Evolutionary conservation across 2,329 filamentous ascomycete genomes (phyloP), one percentile per base, ranked within the genome.

Genomic region (Emmonsia crescens): DNA sequence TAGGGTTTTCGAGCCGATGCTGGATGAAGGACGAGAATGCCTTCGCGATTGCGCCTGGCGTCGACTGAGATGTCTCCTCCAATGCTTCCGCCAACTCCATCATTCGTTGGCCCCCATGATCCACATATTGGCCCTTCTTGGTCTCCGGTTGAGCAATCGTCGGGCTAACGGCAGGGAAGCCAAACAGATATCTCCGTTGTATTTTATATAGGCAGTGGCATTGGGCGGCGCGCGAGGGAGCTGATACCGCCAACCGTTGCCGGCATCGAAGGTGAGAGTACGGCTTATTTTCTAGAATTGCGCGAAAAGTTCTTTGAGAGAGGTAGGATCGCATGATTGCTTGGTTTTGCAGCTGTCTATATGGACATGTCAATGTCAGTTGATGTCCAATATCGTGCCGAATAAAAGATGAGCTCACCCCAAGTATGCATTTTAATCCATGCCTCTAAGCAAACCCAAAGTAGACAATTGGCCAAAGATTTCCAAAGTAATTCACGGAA

Each of bases 21-120:
- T 76, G 71, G 67, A 93, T 85, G 65, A 92, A 86, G 10, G 79
- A 75, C 61, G 77, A 79, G 72, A 89, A 86, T 5, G 88, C 89
- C 42, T 82, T 77, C 0, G 84, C 74, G 2, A 96, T 77, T 40
- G 89, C 83, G n/a, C 79, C 72, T 2, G 79, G 76, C 0, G 83
- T 74, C 19, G 89, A 82, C 40, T 90, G 83, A 42, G 85, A 78
- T 59, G 83, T 80, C 61, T 89, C 82, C 59, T 82, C 79, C 66
- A 86, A 77, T 63, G 84, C 82, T 66, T 83, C 83, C 59, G 83
- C 78, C 72, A 90, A 82, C 62, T 89, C 82, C 68, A 89, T 82
- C 76, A 96, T 83, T 19, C 82, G 82, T 65, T 85, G 84, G 69
- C 91, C 83, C 60, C 91, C 91, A 59, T 60, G 46, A 38, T 63